A percentile compares a stretch with the other conserved stretches of the same genome.
phyloP scores from a whole-genome alignment of 768 basidiomycete species.

The Pulveroboletus sp. region DNA sequence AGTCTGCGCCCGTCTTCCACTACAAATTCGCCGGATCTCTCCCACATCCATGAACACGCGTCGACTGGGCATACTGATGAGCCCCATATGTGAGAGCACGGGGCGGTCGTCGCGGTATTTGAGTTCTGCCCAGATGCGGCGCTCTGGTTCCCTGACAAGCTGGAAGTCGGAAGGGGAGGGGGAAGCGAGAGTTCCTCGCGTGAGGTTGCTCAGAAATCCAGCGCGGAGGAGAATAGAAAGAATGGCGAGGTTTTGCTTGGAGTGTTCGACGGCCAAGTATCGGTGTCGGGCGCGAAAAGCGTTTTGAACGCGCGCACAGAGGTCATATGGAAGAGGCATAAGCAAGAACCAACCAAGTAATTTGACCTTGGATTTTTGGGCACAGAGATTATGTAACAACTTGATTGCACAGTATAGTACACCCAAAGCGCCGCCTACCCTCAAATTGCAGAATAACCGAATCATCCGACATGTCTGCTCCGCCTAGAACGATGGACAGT shows the following conservation, averaged over 20 bases:
- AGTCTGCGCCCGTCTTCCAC: slow-evolving; percentile 76
- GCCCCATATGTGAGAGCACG: slow-evolving; percentile 73
- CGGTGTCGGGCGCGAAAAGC: slow-evolving; percentile 87
- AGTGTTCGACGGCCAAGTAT: slow-evolving; percentile 75
- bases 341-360: too few relatives aligned
- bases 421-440: too few relatives aligned
- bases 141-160: slow-evolving; percentile 56
- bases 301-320: slow-evolving; percentile 90
- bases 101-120: slow-evolving; percentile 92
- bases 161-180: slow-evolving; percentile 68
- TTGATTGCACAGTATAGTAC: too few relatives aligned
- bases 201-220: slow-evolving; percentile 82
- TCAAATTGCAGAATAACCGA: too few relatives aligned
- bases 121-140: slow-evolving; percentile 89
- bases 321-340: slow-evolving; percentile 69
- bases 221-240: slow-evolving; percentile 88
- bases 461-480: slow-evolving; percentile 55
- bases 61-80: slow-evolving; percentile 83
- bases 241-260: slow-evolving; percentile 87
- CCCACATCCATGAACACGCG: slow-evolving; percentile 69
- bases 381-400: slow-evolving; percentile 14
- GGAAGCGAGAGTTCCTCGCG: slow-evolving; percentile 67
- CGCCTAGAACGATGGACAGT: slow-evolving; percentile 61
- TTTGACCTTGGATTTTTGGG: too few relatives aligned
- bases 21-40: slow-evolving; percentile 77